Evolutionary conservation across 2,329 filamentous ascomycete species (phyloP).

Genomic region (Penicillium brasilianum): DNA sequence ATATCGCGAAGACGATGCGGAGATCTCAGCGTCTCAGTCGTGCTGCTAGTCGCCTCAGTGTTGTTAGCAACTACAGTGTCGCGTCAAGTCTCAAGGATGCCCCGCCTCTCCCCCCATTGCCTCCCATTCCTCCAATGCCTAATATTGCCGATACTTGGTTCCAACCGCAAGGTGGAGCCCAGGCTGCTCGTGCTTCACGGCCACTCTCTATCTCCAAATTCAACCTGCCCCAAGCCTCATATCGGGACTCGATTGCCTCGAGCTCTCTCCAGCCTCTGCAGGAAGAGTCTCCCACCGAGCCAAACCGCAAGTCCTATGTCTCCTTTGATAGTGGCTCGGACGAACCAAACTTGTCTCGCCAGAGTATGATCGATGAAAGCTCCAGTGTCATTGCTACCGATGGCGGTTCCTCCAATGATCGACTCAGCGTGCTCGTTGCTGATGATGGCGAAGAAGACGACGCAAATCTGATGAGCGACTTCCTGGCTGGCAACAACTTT

Average conservation of each 20-base stretch:
- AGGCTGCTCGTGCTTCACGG: slow-evolving; percentile 56
- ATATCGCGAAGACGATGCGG: slow-evolving; percentile 93
- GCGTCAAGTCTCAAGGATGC: slow-evolving; percentile 92
- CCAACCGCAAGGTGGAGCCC: slow-evolving; percentile 57
- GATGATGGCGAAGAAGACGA: slow-evolving; percentile 74
- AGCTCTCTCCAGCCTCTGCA: slow-evolving; percentile 88
- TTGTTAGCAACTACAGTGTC: slow-evolving; percentile 90
- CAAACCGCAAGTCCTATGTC: slow-evolving; percentile 94
- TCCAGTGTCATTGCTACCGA: slow-evolving; percentile 69
- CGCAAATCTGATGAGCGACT: slow-evolving; percentile 75
- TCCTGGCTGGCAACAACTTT: slow-evolving; percentile 90
- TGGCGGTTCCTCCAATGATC: slow-evolving; percentile 76
- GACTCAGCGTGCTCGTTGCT: slow-evolving; percentile 80
- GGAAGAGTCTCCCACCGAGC: slow-evolving; percentile 85
- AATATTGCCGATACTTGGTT: slow-evolving; percentile 96
- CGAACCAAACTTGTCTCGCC: slow-evolving; percentile 75
- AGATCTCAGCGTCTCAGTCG: slow-evolving; percentile 89
- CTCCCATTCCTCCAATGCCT: slow-evolving; percentile 69
- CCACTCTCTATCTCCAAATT: slow-evolving; percentile 66
- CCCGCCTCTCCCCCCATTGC: slow-evolving; percentile 54
- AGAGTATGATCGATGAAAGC: slow-evolving; percentile 85
- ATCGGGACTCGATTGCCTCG: slow-evolving; percentile 86
- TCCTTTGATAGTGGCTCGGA: slow-evolving; percentile 68
- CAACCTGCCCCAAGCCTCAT: slow-evolving; percentile 65
- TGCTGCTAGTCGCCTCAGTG: slow-evolving; percentile 89